Evolutionary conservation across 805 yeast species (phyloP), one percentile per base, ranked within the genome.

Genomic region (Suhomyces emberorum): DNA sequence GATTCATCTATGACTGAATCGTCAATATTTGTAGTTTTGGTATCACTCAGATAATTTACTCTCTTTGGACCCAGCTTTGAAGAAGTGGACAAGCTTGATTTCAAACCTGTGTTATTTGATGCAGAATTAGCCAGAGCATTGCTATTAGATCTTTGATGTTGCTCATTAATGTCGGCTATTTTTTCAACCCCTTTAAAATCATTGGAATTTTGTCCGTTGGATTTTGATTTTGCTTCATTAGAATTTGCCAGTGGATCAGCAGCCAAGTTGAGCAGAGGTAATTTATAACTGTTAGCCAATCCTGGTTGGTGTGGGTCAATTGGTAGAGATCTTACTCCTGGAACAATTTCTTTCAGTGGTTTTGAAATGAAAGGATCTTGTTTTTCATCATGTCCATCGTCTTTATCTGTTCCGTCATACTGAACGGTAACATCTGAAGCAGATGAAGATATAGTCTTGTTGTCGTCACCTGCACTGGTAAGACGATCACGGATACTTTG

Each of bases 401-500:
- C 24, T 27, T 28, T 20, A n/a, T 26, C 31, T 15, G 29, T 15
- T 6, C 12, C 31, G 15, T 37, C 37, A 15, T 30, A 20, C 9
- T 43, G 38, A 4, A 42, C 33, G 3, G 43, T 42, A 4, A 33
- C 32, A 18, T 42, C 41, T n/a, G 46, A 42, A 2, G 37, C 36
- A 15, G 43, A 30, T 2, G 42, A 36, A 4, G 46, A 38, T 3
- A 25, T 15, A 4, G 39, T 35, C 24, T 32, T 42, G n/a, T 28
- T 19, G 3, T 25, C 19, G 18, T 28, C 35, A 22, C 32, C 10
- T 5, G 32, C 38, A 15, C 26, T 41, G 1, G 57, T 44, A 27
- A 61, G 52, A 32, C 59, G 49, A 21, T 61, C 62, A 28, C 57
- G 55, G 35, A 64, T 50, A 20, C 60, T 48, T 43, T 61, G 70